phyloP scores from a whole-genome alignment of 768 basidiomycete species.

The Amanita rimosa region DNA sequence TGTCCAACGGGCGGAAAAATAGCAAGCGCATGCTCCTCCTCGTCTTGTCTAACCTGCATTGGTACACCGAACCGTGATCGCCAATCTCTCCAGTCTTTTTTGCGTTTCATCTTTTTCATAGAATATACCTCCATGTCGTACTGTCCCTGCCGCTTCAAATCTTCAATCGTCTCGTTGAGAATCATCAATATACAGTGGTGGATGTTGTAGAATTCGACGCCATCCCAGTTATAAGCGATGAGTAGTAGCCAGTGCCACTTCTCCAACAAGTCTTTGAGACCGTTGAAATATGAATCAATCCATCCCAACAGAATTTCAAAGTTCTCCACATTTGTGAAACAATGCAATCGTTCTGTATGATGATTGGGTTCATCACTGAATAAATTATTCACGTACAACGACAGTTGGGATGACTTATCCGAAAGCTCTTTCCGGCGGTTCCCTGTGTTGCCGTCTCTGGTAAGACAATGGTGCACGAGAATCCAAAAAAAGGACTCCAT shows the following conservation, averaged over 20 bases:
- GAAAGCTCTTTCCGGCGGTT: background rate
- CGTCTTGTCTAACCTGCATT: too few relatives aligned
- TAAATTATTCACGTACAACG: accelerated
- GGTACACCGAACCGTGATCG: too few relatives aligned
- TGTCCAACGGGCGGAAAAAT: too few relatives aligned
- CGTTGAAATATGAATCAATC: background rate
- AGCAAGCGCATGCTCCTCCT: too few relatives aligned
- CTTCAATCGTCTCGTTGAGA: background rate
- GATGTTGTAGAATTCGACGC: background rate
- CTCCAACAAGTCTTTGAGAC: background rate
- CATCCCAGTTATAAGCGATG: background rate
- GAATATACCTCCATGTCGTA: too few relatives aligned
- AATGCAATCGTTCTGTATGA: too few relatives aligned
- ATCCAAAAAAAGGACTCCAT: constrained; percentile 15
- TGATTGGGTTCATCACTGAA: background rate
- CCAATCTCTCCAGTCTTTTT: too few relatives aligned
- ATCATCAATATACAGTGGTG: background rate
- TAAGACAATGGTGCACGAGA: constrained; percentile 10
- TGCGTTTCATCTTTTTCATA: too few relatives aligned
- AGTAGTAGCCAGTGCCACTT: background rate
- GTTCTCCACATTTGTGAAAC: background rate
- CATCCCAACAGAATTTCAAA: background rate
- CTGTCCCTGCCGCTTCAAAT: background rate
- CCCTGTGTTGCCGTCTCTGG: constrained; percentile 10
- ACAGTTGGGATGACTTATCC: background rate